Base-by-base conservation (phyloP, 1,284 basidiomycete species). In the Schizophyllum commune region DNA sequence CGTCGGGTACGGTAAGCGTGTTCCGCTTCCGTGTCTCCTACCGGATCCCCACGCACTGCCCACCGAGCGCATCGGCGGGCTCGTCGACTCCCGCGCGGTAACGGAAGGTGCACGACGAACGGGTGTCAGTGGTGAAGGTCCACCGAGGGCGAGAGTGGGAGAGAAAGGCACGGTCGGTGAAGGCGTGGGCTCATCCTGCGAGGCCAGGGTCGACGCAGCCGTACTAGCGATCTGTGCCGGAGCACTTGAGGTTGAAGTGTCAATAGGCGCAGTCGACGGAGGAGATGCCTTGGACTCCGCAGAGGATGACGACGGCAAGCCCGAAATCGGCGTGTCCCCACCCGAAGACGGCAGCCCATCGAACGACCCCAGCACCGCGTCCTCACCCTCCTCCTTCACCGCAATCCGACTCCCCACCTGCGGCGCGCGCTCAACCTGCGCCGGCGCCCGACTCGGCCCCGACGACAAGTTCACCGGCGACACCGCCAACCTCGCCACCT, bases 1-100 rank as follows among this genome's bases (percentile, higher is more conserved):
- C 3, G 86, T 86, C 13, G 89, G 90, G 65, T 92, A 92, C 33
- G 89, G 89, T 15, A 91, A 74, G 52, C 86, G 82, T 20, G 83
- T 88, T 0, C 86, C 62, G 20, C 62, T 60, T 15, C 60, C 34
- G 34, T 13, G 7, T 13, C 34, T 39, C 34, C 34, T 13, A 54
- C 17, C 76, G n/a, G 77, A 74, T 5, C 69, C 68, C 0, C 70
- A 72, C 34, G 65, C 74, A n/a, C n/a, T n/a, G n/a, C n/a, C n/a
- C n/a, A n/a, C n/a, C 66, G 68, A 66, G 1, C 0, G 81, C 67
- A 85, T 77, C 15, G 87, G 85, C 1, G 88, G 87, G 61, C 84
- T 88, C 4, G 84, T 85, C 0, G 86, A 80, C 55, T 86, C 85
- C n/a, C 81, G 76, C 0, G 80, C 80, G 13, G 79, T 81, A 11